These are phyloP conservation scores for Scedosporium dehoogii DNA, from an alignment of 2,329 filamentous ascomycete species.

Conservation along the genomic window DNA sequence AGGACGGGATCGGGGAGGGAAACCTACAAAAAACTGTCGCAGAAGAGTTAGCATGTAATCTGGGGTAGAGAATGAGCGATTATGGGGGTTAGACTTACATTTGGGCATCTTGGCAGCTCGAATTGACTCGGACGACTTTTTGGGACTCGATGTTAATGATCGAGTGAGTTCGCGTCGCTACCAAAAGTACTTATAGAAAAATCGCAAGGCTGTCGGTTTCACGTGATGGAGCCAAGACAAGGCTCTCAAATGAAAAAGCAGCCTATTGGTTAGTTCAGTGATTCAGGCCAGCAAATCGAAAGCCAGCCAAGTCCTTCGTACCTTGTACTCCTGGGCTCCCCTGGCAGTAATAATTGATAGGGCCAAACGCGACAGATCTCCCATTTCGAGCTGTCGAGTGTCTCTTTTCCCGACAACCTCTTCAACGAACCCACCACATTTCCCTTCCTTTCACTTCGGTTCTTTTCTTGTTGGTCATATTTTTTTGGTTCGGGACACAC, in stretches of 20 bases:
- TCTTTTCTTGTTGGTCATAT: neutral
- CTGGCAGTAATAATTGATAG: neutral
- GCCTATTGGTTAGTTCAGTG: neutral
- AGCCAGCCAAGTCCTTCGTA: neutral
- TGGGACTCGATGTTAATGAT: neutral
- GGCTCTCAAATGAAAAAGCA: neutral
- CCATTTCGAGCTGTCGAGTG: neutral
- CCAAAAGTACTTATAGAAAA: neutral
- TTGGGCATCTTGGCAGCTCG: slow-evolving; percentile 59
- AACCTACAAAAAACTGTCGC: slow-evolving; percentile 20
- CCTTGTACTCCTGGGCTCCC: neutral
- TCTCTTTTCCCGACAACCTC: neutral
- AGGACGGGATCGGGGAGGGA: neutral
- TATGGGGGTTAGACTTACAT: slow-evolving; percentile 50
- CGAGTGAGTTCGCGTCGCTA: neutral
- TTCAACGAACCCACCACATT: neutral
- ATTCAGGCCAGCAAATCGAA: slow-evolving; percentile 5
- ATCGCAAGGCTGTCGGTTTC: neutral
- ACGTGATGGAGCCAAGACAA: slow-evolving; percentile 4
- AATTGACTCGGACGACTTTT: neutral
- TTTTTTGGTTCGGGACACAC: neutral
- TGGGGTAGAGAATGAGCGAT: slow-evolving; percentile 7
- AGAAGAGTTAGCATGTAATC: slow-evolving; percentile 23
- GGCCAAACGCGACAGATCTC: slow-evolving; percentile 7
- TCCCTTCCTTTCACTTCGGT: neutral